phyloP scores from a whole-genome alignment of 345 rosid genomes.

The Sonneratia caseolaris region DNA sequence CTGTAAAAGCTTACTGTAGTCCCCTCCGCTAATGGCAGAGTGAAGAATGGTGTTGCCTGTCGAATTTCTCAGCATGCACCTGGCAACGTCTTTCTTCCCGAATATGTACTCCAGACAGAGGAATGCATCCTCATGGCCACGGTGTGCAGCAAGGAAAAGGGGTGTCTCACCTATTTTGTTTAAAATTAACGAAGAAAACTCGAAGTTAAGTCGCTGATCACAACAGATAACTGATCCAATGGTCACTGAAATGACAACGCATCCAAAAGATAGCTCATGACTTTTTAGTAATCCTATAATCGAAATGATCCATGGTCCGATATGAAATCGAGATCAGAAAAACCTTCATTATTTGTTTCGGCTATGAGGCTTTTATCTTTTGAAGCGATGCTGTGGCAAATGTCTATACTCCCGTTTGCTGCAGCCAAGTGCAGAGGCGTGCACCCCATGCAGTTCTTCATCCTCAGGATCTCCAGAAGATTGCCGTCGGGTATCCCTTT shows the following conservation, averaged over 20 bases:
- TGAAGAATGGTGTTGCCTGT: background rate
- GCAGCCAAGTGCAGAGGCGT: background rate
- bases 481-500: background rate
- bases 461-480: background rate
- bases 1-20: background rate
- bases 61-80: background rate
- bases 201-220: too few relatives aligned
- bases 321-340: too few relatives aligned
- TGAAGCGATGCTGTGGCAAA: background rate
- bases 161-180: background rate
- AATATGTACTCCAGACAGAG: background rate
- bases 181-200: too few relatives aligned
- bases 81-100: background rate
- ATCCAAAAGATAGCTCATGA: background rate
- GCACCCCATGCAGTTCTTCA: background rate
- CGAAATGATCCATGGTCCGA: background rate
- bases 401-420: background rate
- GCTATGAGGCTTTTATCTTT: background rate
- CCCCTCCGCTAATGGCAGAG: background rate
- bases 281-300: too few relatives aligned
- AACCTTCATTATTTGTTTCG: background rate
- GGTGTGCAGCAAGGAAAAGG: background rate
- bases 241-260: too few relatives aligned
- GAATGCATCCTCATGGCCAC: background rate
- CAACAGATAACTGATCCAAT: too few relatives aligned